Percentiles rank a stretch among this genome's conserved stretches.
Evolutionary conservation across 1,284 basidiomycete species (phyloP).

Genomic region (Apiotrichum laibachii): DNA sequence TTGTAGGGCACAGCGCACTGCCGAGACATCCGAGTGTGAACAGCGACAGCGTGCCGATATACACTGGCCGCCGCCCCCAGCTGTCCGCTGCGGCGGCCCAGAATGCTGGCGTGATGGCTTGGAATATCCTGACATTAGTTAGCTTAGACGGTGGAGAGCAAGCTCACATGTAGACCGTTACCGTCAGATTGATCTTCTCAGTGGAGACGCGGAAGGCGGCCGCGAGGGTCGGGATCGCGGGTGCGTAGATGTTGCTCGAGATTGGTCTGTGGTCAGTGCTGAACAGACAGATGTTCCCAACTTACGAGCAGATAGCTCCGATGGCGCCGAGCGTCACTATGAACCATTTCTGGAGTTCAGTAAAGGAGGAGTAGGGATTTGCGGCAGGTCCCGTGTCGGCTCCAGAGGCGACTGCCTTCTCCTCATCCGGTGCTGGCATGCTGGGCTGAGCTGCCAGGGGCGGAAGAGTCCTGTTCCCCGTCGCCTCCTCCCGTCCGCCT

Average conservation of each 20-base stretch:
- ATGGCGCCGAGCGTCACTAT: constrained; percentile 36
- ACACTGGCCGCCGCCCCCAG: constrained; percentile 41
- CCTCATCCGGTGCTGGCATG: too few species aligned
- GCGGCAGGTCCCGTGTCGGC: not conserved
- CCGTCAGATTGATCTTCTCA: constrained; percentile 41
- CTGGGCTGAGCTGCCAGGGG: too few species aligned
- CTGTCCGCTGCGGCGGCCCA: constrained; percentile 39
- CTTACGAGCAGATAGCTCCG: constrained; percentile 40
- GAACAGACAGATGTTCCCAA: not conserved
- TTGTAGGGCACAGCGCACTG: constrained; percentile 39
- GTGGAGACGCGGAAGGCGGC: constrained; percentile 30
- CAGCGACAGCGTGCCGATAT: constrained; percentile 33
- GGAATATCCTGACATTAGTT: constrained; percentile 30
- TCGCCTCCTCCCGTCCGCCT: too few species aligned
- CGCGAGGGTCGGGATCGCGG: constrained; percentile 37
- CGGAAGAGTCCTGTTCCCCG: too few species aligned
- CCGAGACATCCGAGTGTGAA: constrained; percentile 39
- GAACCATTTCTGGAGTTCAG: constrained; percentile 36
- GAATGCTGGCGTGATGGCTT: constrained; percentile 41
- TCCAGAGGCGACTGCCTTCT: too few species aligned
- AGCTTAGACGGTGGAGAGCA: not conserved
- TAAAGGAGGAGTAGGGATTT: constrained; percentile 33
- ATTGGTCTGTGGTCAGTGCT: constrained; percentile 30
- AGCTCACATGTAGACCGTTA: constrained; percentile 42
- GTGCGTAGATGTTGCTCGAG: constrained; percentile 42